A percentile compares a stretch with the other conserved stretches of the same genome.
These are phyloP conservation scores for Parachaetomium inaequale DNA, from an alignment of 495 filamentous ascomycete genomes.

Conservation along the genomic window DNA sequence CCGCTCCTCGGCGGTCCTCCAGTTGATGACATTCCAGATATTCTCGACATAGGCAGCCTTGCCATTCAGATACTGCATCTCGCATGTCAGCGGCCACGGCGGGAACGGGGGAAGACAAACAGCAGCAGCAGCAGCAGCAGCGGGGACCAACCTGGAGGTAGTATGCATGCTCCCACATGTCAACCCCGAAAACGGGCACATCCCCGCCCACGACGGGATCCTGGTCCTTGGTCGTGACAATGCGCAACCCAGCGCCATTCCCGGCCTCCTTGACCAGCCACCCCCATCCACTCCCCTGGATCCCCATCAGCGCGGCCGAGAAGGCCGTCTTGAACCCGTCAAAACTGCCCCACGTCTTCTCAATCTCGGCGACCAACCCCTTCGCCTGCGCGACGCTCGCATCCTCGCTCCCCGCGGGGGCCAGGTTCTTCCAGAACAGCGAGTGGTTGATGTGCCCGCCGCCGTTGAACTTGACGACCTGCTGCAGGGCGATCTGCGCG, in stretches of 20 bases:
- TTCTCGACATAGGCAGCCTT: slow-evolving; percentile 96
- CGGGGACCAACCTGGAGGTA: slow-evolving; percentile 77
- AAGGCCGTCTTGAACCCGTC: slow-evolving; percentile 73
- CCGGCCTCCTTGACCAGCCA: slow-evolving; percentile 87
- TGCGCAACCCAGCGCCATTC: slow-evolving; percentile 61
- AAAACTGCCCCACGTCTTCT: slow-evolving; percentile 61
- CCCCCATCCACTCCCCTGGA: slow-evolving; percentile 67
- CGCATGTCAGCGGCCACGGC: slow-evolving; percentile 15
- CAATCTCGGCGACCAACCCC: slow-evolving; percentile 59
- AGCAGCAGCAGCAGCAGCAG: not conserved
- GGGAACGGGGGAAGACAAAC: too few relatives aligned
- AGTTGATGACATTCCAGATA: slow-evolving; percentile 97
- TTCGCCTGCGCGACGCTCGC: slow-evolving; percentile 60
- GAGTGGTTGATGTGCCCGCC: slow-evolving; percentile 91
- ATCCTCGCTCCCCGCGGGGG: slow-evolving; percentile 63
- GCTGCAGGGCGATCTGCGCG: slow-evolving; percentile 70
- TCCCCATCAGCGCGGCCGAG: slow-evolving; percentile 60
- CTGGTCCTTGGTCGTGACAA: slow-evolving; percentile 85
- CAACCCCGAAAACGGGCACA: slow-evolving; percentile 82
- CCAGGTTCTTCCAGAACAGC: slow-evolving; percentile 91
- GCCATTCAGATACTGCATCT: slow-evolving; percentile 75
- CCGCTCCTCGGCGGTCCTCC: slow-evolving; percentile 88
- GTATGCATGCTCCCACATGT: slow-evolving; percentile 83
- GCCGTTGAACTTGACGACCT: slow-evolving; percentile 83
- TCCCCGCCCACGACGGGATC: slow-evolving; percentile 89